Percentiles rank a stretch among this genome's conserved stretches.
Conservation (phyloP, 106 monocot genomes). For the Allium cepa region DNA sequence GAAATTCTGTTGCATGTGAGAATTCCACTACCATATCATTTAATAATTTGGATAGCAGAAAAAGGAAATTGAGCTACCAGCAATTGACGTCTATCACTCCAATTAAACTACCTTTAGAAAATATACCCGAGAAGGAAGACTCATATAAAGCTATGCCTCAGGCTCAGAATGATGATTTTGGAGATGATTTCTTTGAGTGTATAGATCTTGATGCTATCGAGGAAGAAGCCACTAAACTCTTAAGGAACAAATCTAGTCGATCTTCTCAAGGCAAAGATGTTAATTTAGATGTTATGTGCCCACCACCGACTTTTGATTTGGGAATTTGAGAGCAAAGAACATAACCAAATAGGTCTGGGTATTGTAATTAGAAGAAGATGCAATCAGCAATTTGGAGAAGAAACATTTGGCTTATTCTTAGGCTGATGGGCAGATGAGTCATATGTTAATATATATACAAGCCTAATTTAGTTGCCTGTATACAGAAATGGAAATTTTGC, state of each 20-base stretch:
- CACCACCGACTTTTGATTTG: conserved; percentile 80
- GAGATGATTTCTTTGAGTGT: conserved; percentile 65
- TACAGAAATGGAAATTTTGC: no score
- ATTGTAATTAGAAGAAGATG: no score
- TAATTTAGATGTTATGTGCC: conserved; percentile 10
- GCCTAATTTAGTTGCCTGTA: no score
- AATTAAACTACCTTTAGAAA: not conserved
- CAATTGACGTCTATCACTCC: conserved; percentile 8
- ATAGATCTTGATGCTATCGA: conserved; percentile 92
- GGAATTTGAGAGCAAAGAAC: conserved; percentile 27
- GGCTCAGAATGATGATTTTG: conserved; percentile 5
- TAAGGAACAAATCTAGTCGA: conserved; percentile 23
- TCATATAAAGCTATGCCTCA: conserved; percentile 2
- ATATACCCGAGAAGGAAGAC: conserved; percentile 7
- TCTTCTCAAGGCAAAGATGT: conserved; percentile 6
- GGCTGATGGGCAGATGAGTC: no score
- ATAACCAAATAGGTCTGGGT: no score
- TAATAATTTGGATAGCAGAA: conserved; percentile 45
- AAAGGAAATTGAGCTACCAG: conserved; percentile 72
- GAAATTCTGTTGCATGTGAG: conserved; percentile 12
- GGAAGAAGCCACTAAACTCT: conserved; percentile 62
- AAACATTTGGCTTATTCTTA: no score
- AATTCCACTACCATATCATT: conserved; percentile 11
- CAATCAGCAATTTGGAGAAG: no score
- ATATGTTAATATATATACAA: no score